A percentile compares a stretch with the other conserved stretches of the same genome.
Evolutionary conservation across 2,329 filamentous ascomycete genomes (phyloP).

Genomic region (Curvularia verruculosa): DNA sequence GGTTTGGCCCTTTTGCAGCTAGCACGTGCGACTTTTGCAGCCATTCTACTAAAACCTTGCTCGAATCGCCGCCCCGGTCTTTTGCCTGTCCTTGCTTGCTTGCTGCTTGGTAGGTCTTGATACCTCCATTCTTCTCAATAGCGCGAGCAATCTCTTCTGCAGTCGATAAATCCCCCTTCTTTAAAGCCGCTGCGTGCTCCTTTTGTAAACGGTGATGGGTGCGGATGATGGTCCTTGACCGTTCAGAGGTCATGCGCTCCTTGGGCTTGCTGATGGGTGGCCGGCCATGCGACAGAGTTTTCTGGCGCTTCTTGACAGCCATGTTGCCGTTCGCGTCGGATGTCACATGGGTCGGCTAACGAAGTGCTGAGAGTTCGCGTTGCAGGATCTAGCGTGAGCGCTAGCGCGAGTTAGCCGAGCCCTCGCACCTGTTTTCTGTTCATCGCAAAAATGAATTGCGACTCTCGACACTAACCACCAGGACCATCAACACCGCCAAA

Average conservation of each 20-base stretch:
- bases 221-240: constrained; percentile 64
- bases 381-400: constrained; percentile 26
- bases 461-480: constrained; percentile 42
- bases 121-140: constrained; percentile 63
- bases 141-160: constrained; percentile 54
- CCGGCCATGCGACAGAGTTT: constrained; percentile 43
- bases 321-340: constrained; percentile 20
- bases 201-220: constrained; percentile 67
- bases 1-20: constrained; percentile 13
- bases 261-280: constrained; percentile 39
- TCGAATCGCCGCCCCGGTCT: constrained; percentile 68
- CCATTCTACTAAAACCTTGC: constrained; percentile 65
- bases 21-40: constrained; percentile 48
- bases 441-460: constrained; percentile 23
- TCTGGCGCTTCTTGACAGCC: constrained; percentile 44
- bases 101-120: constrained; percentile 66
- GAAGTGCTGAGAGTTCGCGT: constrained; percentile 26
- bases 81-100: constrained; percentile 67
- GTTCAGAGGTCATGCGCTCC: constrained; percentile 59
- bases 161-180: constrained; percentile 49
- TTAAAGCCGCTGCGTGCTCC: constrained; percentile 58
- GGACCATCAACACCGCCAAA: constrained; percentile 46
- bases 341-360: constrained; percentile 7
- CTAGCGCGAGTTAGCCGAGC: constrained; percentile 16
- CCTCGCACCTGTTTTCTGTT: constrained; percentile 19